Percentiles rank a stretch among this genome's conserved stretches.
phyloP scores from a whole-genome alignment of 805 yeast genomes.

The Pichia nakasei region DNA sequence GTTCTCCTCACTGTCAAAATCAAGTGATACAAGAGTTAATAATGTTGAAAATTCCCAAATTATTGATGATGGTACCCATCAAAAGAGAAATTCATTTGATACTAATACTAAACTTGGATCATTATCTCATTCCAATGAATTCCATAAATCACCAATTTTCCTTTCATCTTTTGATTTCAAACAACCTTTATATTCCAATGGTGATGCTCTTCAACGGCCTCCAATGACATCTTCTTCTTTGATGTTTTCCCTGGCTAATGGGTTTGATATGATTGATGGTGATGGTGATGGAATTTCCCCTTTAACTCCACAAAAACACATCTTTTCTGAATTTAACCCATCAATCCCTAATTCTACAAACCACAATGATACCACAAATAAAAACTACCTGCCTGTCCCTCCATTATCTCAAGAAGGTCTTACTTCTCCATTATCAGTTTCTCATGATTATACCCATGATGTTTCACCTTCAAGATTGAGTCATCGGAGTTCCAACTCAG shows the following conservation, averaged over 20 bases:
- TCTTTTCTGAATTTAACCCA: neutral
- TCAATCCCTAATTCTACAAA: neutral
- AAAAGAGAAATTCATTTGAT: slow-evolving; percentile 3
- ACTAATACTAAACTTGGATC: slow-evolving; percentile 3
- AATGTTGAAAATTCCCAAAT: too few species aligned
- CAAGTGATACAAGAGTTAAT: neutral
- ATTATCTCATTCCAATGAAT: slow-evolving; percentile 1
- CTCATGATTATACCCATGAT: neutral
- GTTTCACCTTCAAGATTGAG: neutral
- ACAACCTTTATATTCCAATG: neutral
- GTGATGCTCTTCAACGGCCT: neutral
- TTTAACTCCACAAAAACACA: neutral
- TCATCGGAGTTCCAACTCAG: neutral
- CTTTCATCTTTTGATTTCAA: neutral
- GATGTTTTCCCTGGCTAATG: neutral
- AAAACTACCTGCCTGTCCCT: neutral
- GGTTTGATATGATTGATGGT: neutral
- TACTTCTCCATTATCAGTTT: neutral
- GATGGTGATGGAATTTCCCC: neutral
- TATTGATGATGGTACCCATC: neutral
- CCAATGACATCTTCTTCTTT: neutral
- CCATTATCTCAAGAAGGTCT: neutral
- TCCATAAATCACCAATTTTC: neutral
- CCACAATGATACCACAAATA: neutral
- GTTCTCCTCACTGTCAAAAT: neutral